Percentiles rank a stretch among this genome's conserved stretches.
These are phyloP conservation scores for Candida yuanshanica DNA, from an alignment of 805 yeast species.

Conservation along the genomic window DNA sequence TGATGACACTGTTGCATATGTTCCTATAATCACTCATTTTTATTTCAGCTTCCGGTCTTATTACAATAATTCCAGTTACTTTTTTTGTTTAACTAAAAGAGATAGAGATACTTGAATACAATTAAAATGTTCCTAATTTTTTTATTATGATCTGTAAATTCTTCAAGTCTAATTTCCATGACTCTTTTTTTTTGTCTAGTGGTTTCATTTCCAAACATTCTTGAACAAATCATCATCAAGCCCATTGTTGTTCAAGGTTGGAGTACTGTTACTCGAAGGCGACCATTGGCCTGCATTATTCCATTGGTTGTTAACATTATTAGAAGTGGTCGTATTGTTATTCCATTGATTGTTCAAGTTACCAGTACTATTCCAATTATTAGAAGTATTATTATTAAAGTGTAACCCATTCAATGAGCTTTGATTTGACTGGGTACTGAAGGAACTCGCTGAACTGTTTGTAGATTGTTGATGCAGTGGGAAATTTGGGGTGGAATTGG, in stretches of 20 bases:
- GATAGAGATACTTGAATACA: too few relatives aligned
- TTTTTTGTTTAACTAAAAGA: background rate
- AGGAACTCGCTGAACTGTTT: constrained; percentile 9
- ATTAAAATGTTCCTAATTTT: too few relatives aligned
- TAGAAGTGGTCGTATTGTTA: background rate
- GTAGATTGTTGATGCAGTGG: constrained; percentile 5
- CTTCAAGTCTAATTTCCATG: too few relatives aligned
- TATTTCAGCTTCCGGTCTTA: background rate
- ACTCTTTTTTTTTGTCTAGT: too few relatives aligned
- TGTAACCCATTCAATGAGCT: constrained; percentile 13
- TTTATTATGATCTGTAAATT: too few relatives aligned
- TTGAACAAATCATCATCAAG: constrained; percentile 63
- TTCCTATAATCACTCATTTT: background rate
- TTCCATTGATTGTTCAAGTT: constrained; percentile 5
- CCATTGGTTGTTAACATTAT: constrained; percentile 33
- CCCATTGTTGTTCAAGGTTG: constrained; percentile 10
- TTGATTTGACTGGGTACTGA: background rate
- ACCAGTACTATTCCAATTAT: constrained; percentile 6
- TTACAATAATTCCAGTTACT: background rate
- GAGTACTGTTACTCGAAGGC: constrained; percentile 5
- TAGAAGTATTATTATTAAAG: constrained; percentile 6
- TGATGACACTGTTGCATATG: background rate
- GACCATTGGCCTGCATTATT: constrained; percentile 19
- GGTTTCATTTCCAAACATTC: constrained; percentile 62
- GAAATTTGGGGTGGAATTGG: constrained; percentile 21